Base-by-base conservation (phyloP, 495 filamentous ascomycete genomes). In the Penicillium simplicissimum region DNA sequence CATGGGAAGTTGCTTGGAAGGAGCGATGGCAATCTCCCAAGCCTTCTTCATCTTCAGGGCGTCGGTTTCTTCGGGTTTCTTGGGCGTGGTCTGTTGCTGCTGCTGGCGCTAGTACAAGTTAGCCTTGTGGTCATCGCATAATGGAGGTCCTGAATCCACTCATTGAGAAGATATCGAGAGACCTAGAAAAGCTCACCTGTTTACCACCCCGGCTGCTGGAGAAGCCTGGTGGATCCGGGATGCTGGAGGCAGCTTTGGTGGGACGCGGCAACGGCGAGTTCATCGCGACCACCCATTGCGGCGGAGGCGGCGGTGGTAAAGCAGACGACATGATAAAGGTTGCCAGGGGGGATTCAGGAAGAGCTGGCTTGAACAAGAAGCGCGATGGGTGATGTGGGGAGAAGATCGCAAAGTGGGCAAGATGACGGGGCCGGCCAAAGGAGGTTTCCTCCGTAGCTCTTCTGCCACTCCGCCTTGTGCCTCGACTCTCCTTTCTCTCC, bases 41-140 rank as follows among this genome's bases (percentile, higher is more conserved):
- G 95, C 94, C 72, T 99, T 99, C 78, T 98, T 99, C 63, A 98
- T 75, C 79, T 98, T 97, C 55, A 99, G 81, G 42, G 87, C 89
- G 74, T 98, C 95, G 79, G 91, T 97, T 75, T 97, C 92, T 63
- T 88, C 88, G 66, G 79, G 75, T 67, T 81, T 76, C 61, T 74
- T 70, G 13, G 74, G 55, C 59, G 61, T 48, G 31, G 67, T 64
- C 57, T 74, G 78, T 63, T 80, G 73, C 45, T 77, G 69, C 40
- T 66, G 70, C 57, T 63, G 59, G 58, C 55, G 60, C 65, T 66
- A 52, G 57, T 55, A 19, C 8, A 52, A 11, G 10, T 38, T 23
- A 59, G 63, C 61, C 67, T 75, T 38, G 37, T 4, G 11, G 15
- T 35, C 49, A 23, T 19, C 25, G 8, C 28, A 21, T n/a, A 61